phyloP scores from a whole-genome alignment of 2,329 filamentous ascomycete genomes.

The Venturia nashicola region DNA sequence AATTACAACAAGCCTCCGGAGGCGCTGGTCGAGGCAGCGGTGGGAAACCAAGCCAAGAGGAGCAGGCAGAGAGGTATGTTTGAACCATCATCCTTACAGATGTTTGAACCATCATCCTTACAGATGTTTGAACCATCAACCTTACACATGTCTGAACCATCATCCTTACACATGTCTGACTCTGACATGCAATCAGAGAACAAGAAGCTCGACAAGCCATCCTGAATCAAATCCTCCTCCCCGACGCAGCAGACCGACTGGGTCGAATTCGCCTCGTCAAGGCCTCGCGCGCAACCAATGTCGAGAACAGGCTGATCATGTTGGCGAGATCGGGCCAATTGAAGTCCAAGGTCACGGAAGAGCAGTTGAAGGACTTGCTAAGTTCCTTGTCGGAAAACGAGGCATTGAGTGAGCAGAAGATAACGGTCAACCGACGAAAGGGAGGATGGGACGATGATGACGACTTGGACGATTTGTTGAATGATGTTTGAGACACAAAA shows the following conservation, averaged over 20 bases:
- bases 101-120: neutral
- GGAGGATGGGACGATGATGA: constrained; percentile 74
- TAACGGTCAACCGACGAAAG: constrained; percentile 74
- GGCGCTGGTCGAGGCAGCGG: constrained; percentile 41
- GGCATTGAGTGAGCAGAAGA: constrained; percentile 58
- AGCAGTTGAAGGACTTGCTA: constrained; percentile 84
- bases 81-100: no score
- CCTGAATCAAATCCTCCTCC: constrained; percentile 85
- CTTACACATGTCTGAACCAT: no score
- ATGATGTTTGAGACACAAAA: neutral
- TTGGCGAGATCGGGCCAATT: constrained; percentile 82
- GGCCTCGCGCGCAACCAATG: constrained; percentile 73
- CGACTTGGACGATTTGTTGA: constrained; percentile 47
- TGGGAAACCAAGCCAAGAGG: constrained; percentile 22
- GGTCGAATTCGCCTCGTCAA: constrained; percentile 94
- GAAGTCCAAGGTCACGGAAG: constrained; percentile 75
- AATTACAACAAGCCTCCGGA: constrained; percentile 61
- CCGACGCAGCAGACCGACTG: constrained; percentile 83
- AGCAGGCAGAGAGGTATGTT: constrained; percentile 7
- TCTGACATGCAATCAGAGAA: constrained; percentile 20
- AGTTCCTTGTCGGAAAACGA: constrained; percentile 68
- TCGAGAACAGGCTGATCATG: constrained; percentile 89
- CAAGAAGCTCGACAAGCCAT: constrained; percentile 64
- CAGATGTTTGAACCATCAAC: neutral
- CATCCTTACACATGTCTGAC: neutral